Conservation (phyloP, 169 alveolate species). For the Babesia bovis region DNA sequence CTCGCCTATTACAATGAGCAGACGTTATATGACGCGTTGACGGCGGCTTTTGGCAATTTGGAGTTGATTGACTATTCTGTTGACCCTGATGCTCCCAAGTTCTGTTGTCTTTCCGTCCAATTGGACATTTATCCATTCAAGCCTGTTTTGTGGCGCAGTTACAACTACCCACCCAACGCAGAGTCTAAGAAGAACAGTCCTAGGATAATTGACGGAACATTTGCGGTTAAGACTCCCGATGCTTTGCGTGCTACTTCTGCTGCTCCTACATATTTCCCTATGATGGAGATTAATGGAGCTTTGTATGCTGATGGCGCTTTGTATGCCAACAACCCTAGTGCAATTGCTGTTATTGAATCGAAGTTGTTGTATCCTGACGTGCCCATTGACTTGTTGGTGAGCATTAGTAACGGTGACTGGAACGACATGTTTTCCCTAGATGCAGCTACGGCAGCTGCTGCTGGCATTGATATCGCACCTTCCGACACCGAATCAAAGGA, state of each 20-base stretch:
- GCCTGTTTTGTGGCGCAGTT: conserved; percentile 80
- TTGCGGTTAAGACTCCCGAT: conserved; percentile 36
- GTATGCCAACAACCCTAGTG: conserved; percentile 83
- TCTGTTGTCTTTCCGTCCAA: conserved; percentile 78
- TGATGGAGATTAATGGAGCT: conserved; percentile 71
- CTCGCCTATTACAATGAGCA: conserved; percentile 82
- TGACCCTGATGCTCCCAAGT: conserved; percentile 77
- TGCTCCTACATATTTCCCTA: conserved; percentile 84
- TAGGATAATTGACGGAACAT: conserved; percentile 36
- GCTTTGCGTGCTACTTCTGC: conserved; percentile 87
- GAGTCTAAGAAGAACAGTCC: background rate
- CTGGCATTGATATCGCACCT: background rate
- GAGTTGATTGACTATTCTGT: conserved; percentile 82
- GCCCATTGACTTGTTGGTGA: conserved; percentile 78
- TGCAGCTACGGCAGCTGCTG: background rate
- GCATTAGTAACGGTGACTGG: conserved; percentile 82
- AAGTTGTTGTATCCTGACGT: conserved; percentile 72
- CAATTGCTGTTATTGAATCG: conserved; percentile 82
- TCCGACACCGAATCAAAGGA: background rate
- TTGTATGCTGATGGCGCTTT: conserved; percentile 84
- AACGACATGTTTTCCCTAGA: background rate
- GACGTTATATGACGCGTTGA: conserved; percentile 63
- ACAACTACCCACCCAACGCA: conserved; percentile 58
- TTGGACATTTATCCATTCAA: conserved; percentile 73
- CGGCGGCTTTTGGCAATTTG: conserved; percentile 67